A percentile compares a stretch with the other conserved stretches of the same genome.
Conservation (phyloP, 2,329 filamentous ascomycete species). For the Lecanosticta acicola region DNA sequence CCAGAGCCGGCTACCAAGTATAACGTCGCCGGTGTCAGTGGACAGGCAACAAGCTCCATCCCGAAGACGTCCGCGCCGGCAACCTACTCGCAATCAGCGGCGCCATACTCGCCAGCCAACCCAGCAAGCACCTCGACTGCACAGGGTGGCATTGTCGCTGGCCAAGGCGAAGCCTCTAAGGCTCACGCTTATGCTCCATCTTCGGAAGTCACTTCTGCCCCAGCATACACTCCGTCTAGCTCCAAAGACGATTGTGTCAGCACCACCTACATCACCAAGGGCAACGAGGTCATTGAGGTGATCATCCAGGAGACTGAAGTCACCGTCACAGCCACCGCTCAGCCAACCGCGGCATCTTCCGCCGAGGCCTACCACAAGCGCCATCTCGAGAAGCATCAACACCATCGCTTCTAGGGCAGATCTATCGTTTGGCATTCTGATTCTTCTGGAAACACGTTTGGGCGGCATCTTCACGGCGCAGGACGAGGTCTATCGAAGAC, state of each 20-base stretch:
- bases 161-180: not conserved
- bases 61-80: slow-evolving; percentile 11
- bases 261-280: slow-evolving; percentile 40
- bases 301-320: slow-evolving; percentile 41
- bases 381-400: slow-evolving; percentile 27
- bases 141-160: slow-evolving; percentile 22
- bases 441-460: not conserved
- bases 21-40: slow-evolving; percentile 23
- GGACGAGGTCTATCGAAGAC: too few relatives aligned
- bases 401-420: slow-evolving; percentile 14
- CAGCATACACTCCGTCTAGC: slow-evolving; percentile 20
- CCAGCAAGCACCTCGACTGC: slow-evolving; percentile 22
- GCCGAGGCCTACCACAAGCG: slow-evolving; percentile 25
- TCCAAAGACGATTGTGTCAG: slow-evolving; percentile 28
- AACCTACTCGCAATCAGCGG: slow-evolving; percentile 13
- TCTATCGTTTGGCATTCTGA: not conserved
- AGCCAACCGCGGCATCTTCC: slow-evolving; percentile 29
- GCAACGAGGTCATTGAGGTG: slow-evolving; percentile 41
- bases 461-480: not conserved
- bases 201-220: slow-evolving; percentile 17
- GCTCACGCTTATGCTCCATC: slow-evolving; percentile 1
- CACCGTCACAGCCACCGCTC: slow-evolving; percentile 36
- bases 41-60: slow-evolving; percentile 16
- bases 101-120: slow-evolving; percentile 23
- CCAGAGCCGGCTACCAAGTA: slow-evolving; percentile 38